Evolutionary conservation across 257 asterid genomes (phyloP).

Genomic region (Echites panduratus): DNA sequence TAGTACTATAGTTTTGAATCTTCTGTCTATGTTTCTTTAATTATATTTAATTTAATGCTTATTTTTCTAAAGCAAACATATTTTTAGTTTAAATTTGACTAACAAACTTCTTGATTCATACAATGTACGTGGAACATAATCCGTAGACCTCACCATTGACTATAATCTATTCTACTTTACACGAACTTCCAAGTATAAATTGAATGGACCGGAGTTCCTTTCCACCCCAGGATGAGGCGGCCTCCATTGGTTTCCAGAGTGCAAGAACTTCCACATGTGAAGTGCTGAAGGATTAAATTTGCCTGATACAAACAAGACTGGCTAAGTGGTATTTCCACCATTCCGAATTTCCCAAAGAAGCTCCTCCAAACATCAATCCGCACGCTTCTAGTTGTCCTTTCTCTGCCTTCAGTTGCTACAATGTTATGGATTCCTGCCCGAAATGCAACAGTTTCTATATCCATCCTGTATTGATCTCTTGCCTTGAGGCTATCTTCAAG

Average conservation of each 20-base stretch:
- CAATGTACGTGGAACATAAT: no score
- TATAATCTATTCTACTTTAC: not conserved
- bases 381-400: constrained; percentile 1
- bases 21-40: no score
- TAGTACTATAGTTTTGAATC: no score
- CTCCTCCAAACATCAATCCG: constrained; percentile 21
- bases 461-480: constrained; percentile 9
- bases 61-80: no score
- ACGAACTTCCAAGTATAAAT: constrained; percentile 16
- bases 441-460: constrained; percentile 35
- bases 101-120: no score
- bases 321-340: constrained; percentile 17
- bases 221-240: constrained; percentile 22
- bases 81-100: no score
- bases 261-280: constrained; percentile 18
- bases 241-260: constrained; percentile 14
- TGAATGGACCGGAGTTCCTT: constrained; percentile 22
- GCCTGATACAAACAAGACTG: constrained; percentile 23
- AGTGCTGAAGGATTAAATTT: constrained; percentile 12
- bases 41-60: no score
- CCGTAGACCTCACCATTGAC: no score
- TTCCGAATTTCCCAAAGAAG: constrained; percentile 14
- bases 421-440: constrained; percentile 30
- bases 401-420: constrained; percentile 17
- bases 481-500: constrained; percentile 19